Evolutionary conservation across 768 basidiomycete species (phyloP).

Genomic region (Polyporus arcularius): DNA sequence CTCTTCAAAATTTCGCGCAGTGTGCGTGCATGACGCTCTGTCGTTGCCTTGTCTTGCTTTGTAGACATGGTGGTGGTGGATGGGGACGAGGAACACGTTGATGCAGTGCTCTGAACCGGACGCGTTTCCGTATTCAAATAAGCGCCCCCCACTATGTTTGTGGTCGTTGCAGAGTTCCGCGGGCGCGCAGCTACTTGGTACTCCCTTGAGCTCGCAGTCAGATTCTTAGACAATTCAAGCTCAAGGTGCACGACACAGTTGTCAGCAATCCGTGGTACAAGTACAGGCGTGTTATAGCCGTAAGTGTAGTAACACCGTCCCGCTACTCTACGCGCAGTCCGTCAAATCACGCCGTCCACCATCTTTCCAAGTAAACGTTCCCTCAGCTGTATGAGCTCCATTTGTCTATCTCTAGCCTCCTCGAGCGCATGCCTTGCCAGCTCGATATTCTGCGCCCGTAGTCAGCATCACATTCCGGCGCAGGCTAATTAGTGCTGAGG

Average conservation of each 20-base stretch:
- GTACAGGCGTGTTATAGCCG: too few species aligned
- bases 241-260: too few species aligned
- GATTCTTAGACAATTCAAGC: too few species aligned
- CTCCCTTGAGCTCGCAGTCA: too few species aligned
- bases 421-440: conserved; percentile 45
- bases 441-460: conserved; percentile 42
- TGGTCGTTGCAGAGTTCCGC: too few species aligned
- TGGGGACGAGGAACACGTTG: conserved; percentile 20
- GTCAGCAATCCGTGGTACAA: too few species aligned
- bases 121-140: background rate
- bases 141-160: conserved; percentile 4
- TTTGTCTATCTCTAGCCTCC: conserved; percentile 43
- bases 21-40: conserved; percentile 73
- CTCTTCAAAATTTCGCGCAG: conserved; percentile 86
- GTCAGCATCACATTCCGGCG: background rate
- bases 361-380: conserved; percentile 49
- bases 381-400: conserved; percentile 46
- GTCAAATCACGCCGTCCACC: conserved; percentile 39
- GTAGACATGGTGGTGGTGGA: conserved; percentile 35
- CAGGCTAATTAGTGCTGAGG: background rate
- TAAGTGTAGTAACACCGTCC: too few species aligned
- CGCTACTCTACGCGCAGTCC: too few species aligned
- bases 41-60: conserved; percentile 81
- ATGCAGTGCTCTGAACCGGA: conserved; percentile 13
- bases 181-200: too few species aligned